These are phyloP conservation scores for Aciculosporium take DNA, from an alignment of 2,329 filamentous ascomycete species.

Conservation along the genomic window DNA sequence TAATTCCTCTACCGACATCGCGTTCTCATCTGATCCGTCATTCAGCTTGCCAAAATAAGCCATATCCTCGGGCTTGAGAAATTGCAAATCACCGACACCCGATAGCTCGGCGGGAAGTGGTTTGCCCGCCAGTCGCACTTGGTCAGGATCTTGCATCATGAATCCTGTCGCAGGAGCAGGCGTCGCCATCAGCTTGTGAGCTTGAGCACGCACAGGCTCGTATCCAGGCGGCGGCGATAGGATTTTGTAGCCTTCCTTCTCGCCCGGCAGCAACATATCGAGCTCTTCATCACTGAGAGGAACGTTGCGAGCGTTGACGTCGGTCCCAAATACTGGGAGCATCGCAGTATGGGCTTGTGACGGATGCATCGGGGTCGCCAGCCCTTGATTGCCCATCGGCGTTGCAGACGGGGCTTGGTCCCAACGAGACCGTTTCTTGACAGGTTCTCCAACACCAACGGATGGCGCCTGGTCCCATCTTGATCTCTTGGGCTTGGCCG, in stretches of 20 bases:
- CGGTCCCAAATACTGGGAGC: conserved; percentile 61
- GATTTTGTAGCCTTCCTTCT: conserved; percentile 84
- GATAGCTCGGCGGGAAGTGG: conserved; percentile 91
- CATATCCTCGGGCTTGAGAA: conserved; percentile 98
- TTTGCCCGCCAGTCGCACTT: conserved; percentile 67
- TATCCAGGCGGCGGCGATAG: conserved; percentile 86
- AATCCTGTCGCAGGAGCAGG: conserved; percentile 71
- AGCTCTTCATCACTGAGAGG: conserved; percentile 87
- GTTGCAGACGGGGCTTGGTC: conserved; percentile 78
- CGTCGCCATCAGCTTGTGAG: conserved; percentile 61
- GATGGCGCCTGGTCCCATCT: conserved; percentile 77
- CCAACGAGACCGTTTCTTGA: conserved; percentile 76
- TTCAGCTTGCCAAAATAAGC: conserved; percentile 96
- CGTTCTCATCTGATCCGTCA: conserved; percentile 83
- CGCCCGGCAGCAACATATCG: conserved; percentile 75
- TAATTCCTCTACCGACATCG: conserved; percentile 82
- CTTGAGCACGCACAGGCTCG: conserved; percentile 62
- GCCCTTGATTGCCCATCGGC: conserved; percentile 56
- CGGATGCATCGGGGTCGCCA: conserved; percentile 64
- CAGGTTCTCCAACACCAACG: conserved; percentile 39
- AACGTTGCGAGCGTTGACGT: conserved; percentile 59
- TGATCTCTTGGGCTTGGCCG: conserved; percentile 58
- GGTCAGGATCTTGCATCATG: conserved; percentile 94
- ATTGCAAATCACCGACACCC: conserved; percentile 88
- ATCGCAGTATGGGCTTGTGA: conserved; percentile 36